phyloP scores from a whole-genome alignment of 1,139 yeast species.

The Debaryomyces robertsiae region DNA sequence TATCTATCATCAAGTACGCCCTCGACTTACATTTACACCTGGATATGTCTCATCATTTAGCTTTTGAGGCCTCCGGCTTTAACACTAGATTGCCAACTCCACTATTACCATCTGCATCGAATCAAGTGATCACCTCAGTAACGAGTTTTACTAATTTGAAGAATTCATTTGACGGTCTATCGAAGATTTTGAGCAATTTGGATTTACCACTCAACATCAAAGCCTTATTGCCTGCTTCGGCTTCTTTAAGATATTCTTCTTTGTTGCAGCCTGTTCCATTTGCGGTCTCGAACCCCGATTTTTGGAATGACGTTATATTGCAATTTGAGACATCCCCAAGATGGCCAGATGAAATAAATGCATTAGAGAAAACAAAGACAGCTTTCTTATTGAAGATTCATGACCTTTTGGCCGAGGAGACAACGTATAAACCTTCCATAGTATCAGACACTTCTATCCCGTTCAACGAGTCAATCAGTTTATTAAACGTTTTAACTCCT shows the following conservation, averaged over 20 bases:
- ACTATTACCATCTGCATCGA: constrained; percentile 56
- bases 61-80: constrained; percentile 45
- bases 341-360: constrained; percentile 93
- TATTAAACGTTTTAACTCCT: constrained; percentile 72
- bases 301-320: constrained; percentile 75
- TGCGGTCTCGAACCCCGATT: constrained; percentile 75
- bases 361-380: constrained; percentile 85
- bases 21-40: constrained; percentile 64
- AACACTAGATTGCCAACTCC: constrained; percentile 61
- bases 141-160: constrained; percentile 58
- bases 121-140: constrained; percentile 53
- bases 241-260: constrained; percentile 75
- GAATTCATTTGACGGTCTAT: constrained; percentile 66
- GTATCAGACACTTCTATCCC: constrained; percentile 69
- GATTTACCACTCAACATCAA: constrained; percentile 74
- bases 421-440: constrained; percentile 58
- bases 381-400: constrained; percentile 81
- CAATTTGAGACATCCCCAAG: constrained; percentile 88
- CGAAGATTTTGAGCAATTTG: constrained; percentile 53
- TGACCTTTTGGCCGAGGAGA: constrained; percentile 55
- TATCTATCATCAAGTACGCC: constrained; percentile 64
- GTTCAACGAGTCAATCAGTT: constrained; percentile 58
- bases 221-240: constrained; percentile 70
- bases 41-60: constrained; percentile 43
- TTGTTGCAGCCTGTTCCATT: constrained; percentile 80